These are phyloP conservation scores for Hemileia vastatrix DNA, from an alignment of 1,284 basidiomycete species.

Conservation along the genomic window DNA sequence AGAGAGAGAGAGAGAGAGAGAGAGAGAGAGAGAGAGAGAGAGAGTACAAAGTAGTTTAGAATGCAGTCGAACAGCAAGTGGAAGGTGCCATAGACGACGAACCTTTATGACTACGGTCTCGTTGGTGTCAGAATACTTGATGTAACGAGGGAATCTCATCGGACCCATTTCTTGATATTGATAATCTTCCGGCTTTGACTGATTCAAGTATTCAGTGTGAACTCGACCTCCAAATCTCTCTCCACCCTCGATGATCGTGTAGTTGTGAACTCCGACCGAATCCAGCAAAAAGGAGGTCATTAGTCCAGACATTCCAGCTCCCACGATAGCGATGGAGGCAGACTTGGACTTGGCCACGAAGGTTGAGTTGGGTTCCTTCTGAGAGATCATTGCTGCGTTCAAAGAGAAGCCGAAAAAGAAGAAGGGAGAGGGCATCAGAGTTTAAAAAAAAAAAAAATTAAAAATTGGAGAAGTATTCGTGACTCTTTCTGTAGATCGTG, in stretches of 20 bases:
- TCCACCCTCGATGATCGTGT: constrained; percentile 31
- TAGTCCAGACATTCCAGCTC: constrained; percentile 32
- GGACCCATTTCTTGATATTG: constrained; percentile 35
- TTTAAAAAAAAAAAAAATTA: background rate
- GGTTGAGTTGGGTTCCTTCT: constrained; percentile 24
- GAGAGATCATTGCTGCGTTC: background rate
- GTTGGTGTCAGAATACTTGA: constrained; percentile 26
- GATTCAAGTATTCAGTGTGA: constrained; percentile 29
- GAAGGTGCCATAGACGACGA: background rate
- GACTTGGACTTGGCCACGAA: constrained; percentile 29
- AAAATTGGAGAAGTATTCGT: background rate
- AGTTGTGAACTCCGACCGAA: constrained; percentile 31
- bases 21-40: no score
- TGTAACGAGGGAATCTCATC: constrained; percentile 35
- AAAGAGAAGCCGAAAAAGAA: background rate
- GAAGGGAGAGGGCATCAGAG: background rate
- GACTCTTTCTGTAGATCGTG: background rate
- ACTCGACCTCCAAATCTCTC: constrained; percentile 31
- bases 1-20: no score
- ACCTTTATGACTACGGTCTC: constrained; percentile 31
- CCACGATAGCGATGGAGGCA: constrained; percentile 31
- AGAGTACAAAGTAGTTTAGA: background rate
- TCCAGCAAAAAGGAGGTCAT: constrained; percentile 31
- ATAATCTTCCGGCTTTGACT: constrained; percentile 29
- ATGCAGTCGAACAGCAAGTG: background rate